Evolutionary conservation across 1,284 basidiomycete species (phyloP), one percentile per base, ranked within the genome.

Genomic region (Fomitopsis schrenkii): DNA sequence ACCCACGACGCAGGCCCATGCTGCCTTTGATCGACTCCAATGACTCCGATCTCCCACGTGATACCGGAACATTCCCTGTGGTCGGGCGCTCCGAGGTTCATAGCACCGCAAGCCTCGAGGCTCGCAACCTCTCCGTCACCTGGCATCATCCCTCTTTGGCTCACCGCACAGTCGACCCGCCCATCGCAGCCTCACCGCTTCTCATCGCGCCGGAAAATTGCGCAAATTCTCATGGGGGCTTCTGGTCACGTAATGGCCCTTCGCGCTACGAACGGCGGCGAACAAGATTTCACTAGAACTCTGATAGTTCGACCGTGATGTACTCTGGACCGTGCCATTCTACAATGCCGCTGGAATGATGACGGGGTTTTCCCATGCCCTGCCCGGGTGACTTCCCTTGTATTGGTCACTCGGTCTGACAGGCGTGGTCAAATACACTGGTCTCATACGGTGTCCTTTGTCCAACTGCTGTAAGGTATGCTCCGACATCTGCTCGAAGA

Each of bases 1-100:
- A 40, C 38, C 38, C 38, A 40, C 38, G 30, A 15, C 52, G 33
- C 52, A 30, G 17, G 36, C 36, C 6, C 52, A 54, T 36, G 52
- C 52, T 35, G 30, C 22, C 52, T 54, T 33, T 50, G 52, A 54
- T 54, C 52, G 52, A 53, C 52, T 38, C 52, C 52, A 40, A 54
- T 54, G 52, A 54, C 52, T 54, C 52, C 52, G 52, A 54, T 54
- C 52, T 19, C 17, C 5, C 52, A 54, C 52, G 52, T 54, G 52
- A 54, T 17, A 10, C 35, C 35, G 22, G 35, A 54, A 17, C 8
- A 54, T 35, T 26, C 9, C 33, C 5, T 50, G 26, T 15, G 19
- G 52, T 22, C 52, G 52, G 52, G 52, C 52, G 52, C 52, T 54
- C 52, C 52, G 52, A 26, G 33, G 28, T 22, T 36, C 52, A 38